These are phyloP conservation scores for Botrytis deweyae DNA, from an alignment of 2,329 filamentous ascomycete species.

Conservation along the genomic window DNA sequence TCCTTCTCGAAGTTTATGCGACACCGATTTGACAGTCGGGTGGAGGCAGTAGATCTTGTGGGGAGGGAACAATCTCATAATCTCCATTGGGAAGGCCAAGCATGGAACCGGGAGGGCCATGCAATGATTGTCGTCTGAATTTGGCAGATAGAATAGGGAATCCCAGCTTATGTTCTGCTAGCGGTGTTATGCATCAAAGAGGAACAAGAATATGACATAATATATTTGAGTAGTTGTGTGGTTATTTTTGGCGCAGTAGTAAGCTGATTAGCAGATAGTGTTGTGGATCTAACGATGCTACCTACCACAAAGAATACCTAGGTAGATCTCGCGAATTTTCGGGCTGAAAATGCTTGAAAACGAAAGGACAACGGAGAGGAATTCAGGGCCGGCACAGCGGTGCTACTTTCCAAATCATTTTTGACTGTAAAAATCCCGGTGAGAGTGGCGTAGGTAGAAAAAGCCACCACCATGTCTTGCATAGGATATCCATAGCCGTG, in stretches of 20 bases:
- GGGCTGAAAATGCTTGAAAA: background rate
- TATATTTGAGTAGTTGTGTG: background rate
- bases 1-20: conserved; percentile 17
- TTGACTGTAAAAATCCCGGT: background rate
- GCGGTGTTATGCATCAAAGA: conserved; percentile 9
- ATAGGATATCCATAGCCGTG: conserved; percentile 9
- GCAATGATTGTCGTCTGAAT: conserved; percentile 15
- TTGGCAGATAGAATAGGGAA: conserved; percentile 4
- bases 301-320: background rate
- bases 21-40: conserved; percentile 3
- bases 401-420: background rate
- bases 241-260: conserved; percentile 14
- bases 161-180: conserved; percentile 7
- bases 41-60: conserved; percentile 20
- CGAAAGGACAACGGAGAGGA: background rate
- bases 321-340: background rate
- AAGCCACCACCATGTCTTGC: conserved; percentile 13
- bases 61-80: conserved; percentile 11
- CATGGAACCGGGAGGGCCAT: conserved; percentile 8
- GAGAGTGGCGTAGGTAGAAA: background rate
- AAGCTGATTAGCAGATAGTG: conserved; percentile 6
- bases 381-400: background rate
- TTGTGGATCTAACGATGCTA: conserved; percentile 4
- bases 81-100: conserved; percentile 4
- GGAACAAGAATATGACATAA: conserved; percentile 1